phyloP scores from a whole-genome alignment of 2,329 filamentous ascomycete genomes.

The Cercospora citrullina region DNA sequence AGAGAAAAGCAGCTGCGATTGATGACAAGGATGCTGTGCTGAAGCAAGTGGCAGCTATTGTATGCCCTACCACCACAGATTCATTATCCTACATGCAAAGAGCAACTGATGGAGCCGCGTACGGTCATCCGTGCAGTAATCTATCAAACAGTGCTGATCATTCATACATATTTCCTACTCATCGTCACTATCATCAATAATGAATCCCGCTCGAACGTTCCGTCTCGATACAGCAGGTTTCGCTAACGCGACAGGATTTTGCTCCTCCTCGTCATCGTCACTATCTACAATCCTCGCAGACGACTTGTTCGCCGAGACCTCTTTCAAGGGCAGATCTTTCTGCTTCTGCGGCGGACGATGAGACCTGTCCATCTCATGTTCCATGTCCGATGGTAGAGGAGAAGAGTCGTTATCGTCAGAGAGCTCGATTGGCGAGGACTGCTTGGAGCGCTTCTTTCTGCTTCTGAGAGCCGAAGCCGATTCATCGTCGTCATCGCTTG shows the following conservation, averaged over 20 bases:
- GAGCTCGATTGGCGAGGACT: conserved; percentile 19
- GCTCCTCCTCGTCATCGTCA: conserved; percentile 45
- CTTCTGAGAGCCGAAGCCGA: not conserved
- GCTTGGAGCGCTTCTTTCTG: not conserved
- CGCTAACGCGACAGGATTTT: conserved; percentile 33
- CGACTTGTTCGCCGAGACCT: conserved; percentile 40
- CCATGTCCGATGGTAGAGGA: conserved; percentile 19
- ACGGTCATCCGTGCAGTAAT: not conserved
- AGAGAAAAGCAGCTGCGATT: not conserved
- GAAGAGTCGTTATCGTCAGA: conserved; percentile 19
- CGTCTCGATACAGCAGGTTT: conserved; percentile 38
- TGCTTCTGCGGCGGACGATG: conserved; percentile 1
- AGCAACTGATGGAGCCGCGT: not conserved
- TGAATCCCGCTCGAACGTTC: conserved; percentile 45
- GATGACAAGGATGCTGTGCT: not conserved
- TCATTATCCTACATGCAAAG: not conserved
- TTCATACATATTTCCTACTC: conserved; percentile 13
- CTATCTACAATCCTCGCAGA: conserved; percentile 42
- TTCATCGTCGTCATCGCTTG: conserved; percentile 8
- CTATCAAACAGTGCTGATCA: not conserved
- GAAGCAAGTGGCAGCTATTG: not conserved
- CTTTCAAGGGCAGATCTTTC: conserved; percentile 21
- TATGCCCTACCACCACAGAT: not conserved
- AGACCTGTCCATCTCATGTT: conserved; percentile 21
- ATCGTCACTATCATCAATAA: conserved; percentile 45